Evolutionary conservation across 768 basidiomycete species (phyloP).

Genomic region (Tylopilus intermedius): DNA sequence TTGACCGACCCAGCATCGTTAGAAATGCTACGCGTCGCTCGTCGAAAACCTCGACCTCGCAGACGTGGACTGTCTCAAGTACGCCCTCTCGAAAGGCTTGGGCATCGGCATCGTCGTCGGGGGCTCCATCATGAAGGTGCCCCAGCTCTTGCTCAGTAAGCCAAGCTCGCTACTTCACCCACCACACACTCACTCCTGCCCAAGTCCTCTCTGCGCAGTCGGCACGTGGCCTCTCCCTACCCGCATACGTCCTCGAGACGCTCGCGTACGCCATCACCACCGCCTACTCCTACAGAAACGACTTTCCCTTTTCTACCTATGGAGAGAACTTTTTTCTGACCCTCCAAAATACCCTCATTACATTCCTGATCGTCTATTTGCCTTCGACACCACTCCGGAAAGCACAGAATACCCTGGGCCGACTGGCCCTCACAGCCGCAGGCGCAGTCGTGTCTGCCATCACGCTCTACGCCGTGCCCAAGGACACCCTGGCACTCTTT

Average conservation of each 20-base stretch:
- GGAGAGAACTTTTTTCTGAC: slow-evolving; percentile 96
- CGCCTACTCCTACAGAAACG: slow-evolving; percentile 77
- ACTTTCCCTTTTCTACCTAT: slow-evolving; percentile 94
- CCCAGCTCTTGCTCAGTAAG: slow-evolving; percentile 84
- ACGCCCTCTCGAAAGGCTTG: slow-evolving; percentile 85
- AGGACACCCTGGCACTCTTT: slow-evolving; percentile 54
- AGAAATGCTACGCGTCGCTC: slow-evolving; percentile 90
- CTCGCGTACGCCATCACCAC: slow-evolving; percentile 85
- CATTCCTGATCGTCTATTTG: slow-evolving; percentile 77
- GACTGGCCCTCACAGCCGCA: slow-evolving; percentile 29
- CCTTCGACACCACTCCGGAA: slow-evolving; percentile 31
- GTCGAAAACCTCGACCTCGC: slow-evolving; percentile 77
- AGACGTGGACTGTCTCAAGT: slow-evolving; percentile 83
- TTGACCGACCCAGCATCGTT: background rate
- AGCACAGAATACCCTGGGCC: slow-evolving; percentile 26
- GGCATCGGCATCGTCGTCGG: slow-evolving; percentile 91
- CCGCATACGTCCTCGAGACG: slow-evolving; percentile 88
- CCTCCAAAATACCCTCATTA: slow-evolving; percentile 83
- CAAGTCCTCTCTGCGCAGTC: slow-evolving; percentile 68
- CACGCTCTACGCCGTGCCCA: slow-evolving; percentile 46
- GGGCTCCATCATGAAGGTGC: slow-evolving; percentile 93
- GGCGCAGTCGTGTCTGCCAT: slow-evolving; percentile 33
- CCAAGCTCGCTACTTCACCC: background rate
- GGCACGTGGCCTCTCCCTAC: slow-evolving; percentile 81
- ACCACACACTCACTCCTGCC: background rate